Base-by-base conservation (phyloP, 257 asterid species). In the Nicotiana otophora region DNA sequence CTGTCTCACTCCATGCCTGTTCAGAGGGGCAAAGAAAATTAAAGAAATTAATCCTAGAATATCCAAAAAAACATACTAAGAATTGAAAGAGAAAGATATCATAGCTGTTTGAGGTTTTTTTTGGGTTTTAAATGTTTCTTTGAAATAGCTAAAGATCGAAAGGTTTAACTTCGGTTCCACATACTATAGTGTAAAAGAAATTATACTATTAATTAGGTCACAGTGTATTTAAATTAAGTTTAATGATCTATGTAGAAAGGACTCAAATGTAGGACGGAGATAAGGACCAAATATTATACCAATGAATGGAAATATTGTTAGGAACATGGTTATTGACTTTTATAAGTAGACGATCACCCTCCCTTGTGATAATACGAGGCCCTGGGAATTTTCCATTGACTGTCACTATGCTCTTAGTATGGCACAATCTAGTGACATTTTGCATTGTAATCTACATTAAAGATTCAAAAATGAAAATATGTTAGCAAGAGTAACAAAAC, bases 331-430 rank as follows among this genome's bases (percentile, higher is more conserved):
- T 93, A 17, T 77, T 78, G 54, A 89, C 98, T 26, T 86, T 92
- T 39, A 93, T 87, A 14, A 93, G 82, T 0, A 93, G 86, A 3
- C 88, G 87, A 31, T 92, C 98, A 0, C 96, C 97, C 87, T 93
- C 93, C 81, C 97, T 84, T 2, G 88, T 92, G 3, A 88, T 84
- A 16, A 93, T 72, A 7, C 83, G 89, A 11, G 97, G 97, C 15
- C 96, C 98, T 0, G 97, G 97, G 34, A 86, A 93, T 63, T 87
- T 77, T 33, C 94, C 92, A 2, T 93, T 92, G 3, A 93, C 98
- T 5, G 95, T 93, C 2, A 89, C 92, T 7, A 89, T 86, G 88
- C 90, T 91, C 30, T 86, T 90, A 8, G 93, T 91, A 81, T 86
- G 91, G 86, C 97, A 93, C 75, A 91, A 77, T 53, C 97, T 89